Evolutionary conservation across 441 rosid genomes (phyloP).

Genomic region (Metrosideros polymorpha): DNA sequence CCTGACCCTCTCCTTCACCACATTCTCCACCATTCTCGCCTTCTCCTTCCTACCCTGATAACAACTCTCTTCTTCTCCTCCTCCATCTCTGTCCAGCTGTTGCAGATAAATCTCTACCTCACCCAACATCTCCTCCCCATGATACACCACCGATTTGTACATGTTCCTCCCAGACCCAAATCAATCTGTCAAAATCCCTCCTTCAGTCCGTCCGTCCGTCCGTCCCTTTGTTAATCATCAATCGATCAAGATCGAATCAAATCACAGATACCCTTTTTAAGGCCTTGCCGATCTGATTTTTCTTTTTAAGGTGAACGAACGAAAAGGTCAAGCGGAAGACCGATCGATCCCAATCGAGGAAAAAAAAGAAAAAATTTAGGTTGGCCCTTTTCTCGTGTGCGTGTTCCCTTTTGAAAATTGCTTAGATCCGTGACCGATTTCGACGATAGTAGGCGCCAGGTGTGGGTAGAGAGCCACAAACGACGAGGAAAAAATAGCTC

Average conservation of each 20-base stretch:
- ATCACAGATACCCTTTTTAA: not conserved
- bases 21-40: conserved; percentile 29
- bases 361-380: not conserved
- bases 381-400: not conserved
- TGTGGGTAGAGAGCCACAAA: not conserved
- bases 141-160: conserved; percentile 66
- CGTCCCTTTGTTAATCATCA: not conserved
- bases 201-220: not conserved
- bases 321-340: not conserved
- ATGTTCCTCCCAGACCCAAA: conserved; percentile 11
- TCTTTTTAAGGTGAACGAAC: not conserved
- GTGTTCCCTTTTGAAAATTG: not conserved
- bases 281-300: not conserved
- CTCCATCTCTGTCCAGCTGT: not conserved
- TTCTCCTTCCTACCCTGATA: conserved; percentile 27
- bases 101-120: conserved; percentile 71
- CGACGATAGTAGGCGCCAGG: not conserved
- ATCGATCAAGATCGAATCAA: not conserved
- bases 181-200: not conserved
- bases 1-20: conserved; percentile 54
- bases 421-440: not conserved
- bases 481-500: not conserved
- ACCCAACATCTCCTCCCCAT: conserved; percentile 55
- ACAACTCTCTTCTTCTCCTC: conserved; percentile 3
- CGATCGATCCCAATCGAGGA: conserved; percentile 8